Conservation (phyloP, 306 rosid species). For the Carpinus fangiana region DNA sequence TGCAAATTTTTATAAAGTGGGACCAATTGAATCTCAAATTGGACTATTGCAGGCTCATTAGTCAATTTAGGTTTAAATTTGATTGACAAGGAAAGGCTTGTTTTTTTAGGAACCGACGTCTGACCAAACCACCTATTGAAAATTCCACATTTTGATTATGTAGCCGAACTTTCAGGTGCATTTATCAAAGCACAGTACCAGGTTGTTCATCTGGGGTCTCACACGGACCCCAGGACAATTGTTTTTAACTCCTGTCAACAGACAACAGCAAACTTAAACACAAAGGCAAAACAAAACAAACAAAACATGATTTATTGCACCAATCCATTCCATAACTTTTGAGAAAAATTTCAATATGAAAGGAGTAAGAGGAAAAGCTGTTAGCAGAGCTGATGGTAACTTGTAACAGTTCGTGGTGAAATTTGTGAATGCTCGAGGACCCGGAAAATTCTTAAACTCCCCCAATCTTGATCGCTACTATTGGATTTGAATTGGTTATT, state of each 20-base stretch:
- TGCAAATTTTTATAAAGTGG: not conserved
- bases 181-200: not conserved
- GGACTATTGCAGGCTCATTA: not conserved
- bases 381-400: no score
- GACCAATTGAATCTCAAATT: constrained; percentile 20
- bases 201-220: not conserved
- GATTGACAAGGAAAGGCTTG: constrained; percentile 3
- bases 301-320: no score
- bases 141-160: not conserved
- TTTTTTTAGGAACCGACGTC: constrained; percentile 19
- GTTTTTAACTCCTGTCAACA: no score
- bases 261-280: no score
- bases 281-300: no score
- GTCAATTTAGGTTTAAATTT: constrained; percentile 7
- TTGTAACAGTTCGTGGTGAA: no score
- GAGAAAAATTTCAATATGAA: no score
- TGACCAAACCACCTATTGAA: constrained; percentile 42
- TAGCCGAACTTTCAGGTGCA: constrained; percentile 13
- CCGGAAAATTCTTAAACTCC: not conserved
- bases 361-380: no score
- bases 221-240: not conserved
- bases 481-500: not conserved
- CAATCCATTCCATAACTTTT: no score
- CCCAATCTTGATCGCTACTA: not conserved
- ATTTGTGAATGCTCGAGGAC: no score